These are phyloP conservation scores for Coffea eugenioides DNA, from an alignment of 257 asterid genomes.

Conservation along the genomic window DNA sequence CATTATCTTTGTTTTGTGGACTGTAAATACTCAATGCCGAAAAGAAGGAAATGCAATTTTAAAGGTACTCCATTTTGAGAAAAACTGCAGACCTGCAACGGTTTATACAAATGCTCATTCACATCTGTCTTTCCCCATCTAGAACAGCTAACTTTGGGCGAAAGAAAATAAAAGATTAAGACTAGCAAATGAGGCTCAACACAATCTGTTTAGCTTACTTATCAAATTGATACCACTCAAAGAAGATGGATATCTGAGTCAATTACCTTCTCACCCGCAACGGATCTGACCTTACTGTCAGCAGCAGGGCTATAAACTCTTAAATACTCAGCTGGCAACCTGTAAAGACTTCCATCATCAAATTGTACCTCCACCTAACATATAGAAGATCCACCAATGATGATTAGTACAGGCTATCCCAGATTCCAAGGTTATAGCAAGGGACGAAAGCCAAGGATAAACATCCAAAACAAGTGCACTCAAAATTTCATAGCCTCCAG, in stretches of 20 bases:
- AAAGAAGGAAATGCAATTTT: background rate
- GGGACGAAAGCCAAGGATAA: background rate
- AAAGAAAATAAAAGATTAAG: background rate
- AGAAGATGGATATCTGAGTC: conserved; percentile 4
- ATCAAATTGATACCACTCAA: background rate
- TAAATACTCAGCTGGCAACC: conserved; percentile 76
- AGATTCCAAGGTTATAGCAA: background rate
- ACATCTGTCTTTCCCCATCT: background rate
- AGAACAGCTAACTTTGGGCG: conserved; percentile 4
- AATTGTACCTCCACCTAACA: conserved; percentile 74
- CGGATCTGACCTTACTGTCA: conserved; percentile 70
- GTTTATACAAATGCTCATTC: background rate
- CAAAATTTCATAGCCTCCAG: background rate
- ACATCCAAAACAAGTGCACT: background rate
- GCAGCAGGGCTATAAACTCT: conserved; percentile 80
- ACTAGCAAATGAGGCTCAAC: background rate
- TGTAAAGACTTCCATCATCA: conserved; percentile 45
- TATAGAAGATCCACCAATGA: conserved; percentile 2
- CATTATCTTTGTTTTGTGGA: background rate
- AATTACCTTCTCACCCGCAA: conserved; percentile 77
- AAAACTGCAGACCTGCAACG: background rate
- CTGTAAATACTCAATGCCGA: background rate
- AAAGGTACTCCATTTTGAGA: background rate
- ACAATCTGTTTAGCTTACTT: background rate
- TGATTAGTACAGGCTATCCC: background rate